Conservation (phyloP, 2,329 filamentous ascomycete species). For the Talaromyces sp. region DNA sequence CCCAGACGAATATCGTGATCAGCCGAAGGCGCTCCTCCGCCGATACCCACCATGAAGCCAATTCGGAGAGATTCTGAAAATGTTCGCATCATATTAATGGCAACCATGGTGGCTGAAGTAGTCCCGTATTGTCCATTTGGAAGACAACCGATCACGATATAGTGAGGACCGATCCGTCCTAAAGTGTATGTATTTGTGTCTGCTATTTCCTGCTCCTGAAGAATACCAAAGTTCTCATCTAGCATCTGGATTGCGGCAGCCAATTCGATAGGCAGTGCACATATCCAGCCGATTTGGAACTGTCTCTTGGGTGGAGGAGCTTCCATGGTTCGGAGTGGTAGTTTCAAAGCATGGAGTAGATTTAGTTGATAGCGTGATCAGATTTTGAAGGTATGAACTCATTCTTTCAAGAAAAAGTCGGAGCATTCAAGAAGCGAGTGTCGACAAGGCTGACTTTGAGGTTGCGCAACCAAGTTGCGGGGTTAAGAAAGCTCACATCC, state of each 20-base stretch:
- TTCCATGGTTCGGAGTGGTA: not conserved
- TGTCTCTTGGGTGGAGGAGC: not conserved
- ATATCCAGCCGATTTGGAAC: conserved; percentile 4
- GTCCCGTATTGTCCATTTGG: conserved; percentile 15
- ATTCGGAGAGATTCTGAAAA: conserved; percentile 16
- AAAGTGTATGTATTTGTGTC: conserved; percentile 11
- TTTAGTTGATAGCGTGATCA: too few relatives aligned
- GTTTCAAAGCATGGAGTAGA: too few relatives aligned
- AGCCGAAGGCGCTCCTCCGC: conserved; percentile 10
- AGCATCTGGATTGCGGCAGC: conserved; percentile 15
- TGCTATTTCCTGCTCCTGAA: not conserved
- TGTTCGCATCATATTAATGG: conserved; percentile 15
- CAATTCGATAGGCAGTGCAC: conserved; percentile 16
- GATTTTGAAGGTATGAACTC: too few relatives aligned
- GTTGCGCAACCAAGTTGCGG: too few relatives aligned
- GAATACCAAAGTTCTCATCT: not conserved
- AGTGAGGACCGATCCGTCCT: not conserved
- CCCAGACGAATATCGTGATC: conserved; percentile 10
- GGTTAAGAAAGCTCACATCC: too few relatives aligned
- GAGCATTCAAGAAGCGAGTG: not conserved
- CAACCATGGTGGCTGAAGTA: conserved; percentile 17
- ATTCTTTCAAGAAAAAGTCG: not conserved
- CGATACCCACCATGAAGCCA: conserved; percentile 17
- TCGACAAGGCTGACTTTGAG: not conserved
- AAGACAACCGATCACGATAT: conserved; percentile 12